Evolutionary conservation across 2,329 filamentous ascomycete species (phyloP), one percentile per base, ranked within the genome.

Genomic region (Sporothrix luriei): DNA sequence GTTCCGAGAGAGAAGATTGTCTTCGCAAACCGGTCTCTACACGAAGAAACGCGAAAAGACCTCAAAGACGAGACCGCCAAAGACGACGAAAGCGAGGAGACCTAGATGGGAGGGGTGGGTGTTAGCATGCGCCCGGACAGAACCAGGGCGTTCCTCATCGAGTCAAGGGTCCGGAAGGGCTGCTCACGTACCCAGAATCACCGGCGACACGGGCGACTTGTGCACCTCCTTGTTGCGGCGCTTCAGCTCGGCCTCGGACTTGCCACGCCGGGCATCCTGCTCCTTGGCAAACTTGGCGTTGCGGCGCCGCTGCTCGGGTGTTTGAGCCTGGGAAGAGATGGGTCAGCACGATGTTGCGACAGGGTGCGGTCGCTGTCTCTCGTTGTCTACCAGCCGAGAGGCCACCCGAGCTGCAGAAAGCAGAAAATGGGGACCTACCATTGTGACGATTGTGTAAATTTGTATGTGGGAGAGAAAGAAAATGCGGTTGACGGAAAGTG

Each of bases 211-310:
- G 73, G 88, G 85, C 69, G 86, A 84, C 83, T 88, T 89, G 69
- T 78, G 73, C 70, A 80, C 75, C 76, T 86, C 83, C 82, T 88
- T 87, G 75, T 74, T 76, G 72, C 81, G 81, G 81, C 88, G 87
- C 84, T 89, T 89, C 75, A 89, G 78, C 73, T 88, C 85, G 29
- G 82, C 82, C 70, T 88, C 84, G n/a, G 88, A 85, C 82, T 92
- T 93, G 80, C 92, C 92, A 79, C 91, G 90, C 78, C 89, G 91
- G 71, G 84, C 82, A 78, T 91, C 88, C 78, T 94, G 89, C 68
- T 87, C 84, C 78, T 90, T 90, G 74, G 85, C 89, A 81, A 92
- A 96, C 80, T 91, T 90, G 77, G 87, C 87, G 83, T 95, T 95
- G 73, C 90, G 89, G 77, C 88, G 88, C 79, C 92, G 90, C 84